Conservation (phyloP, 192 early-diverging fungal genomes). For the Coemansia sp. region DNA sequence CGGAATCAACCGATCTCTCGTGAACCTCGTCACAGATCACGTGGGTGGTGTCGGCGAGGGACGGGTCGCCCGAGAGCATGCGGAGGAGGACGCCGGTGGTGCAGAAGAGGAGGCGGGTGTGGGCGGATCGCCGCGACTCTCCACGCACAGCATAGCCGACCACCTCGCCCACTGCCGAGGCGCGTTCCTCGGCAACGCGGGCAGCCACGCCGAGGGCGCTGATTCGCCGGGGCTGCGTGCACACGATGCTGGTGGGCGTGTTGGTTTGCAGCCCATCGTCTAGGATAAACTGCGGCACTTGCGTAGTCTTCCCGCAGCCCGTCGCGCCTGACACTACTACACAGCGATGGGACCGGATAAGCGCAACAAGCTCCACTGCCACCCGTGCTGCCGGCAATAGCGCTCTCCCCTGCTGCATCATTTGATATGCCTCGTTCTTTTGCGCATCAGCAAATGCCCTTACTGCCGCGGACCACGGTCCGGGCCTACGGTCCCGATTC, state of each 20-base stretch:
- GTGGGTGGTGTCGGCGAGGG: constrained; percentile 24
- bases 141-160: constrained; percentile 68
- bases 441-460: constrained; percentile 13
- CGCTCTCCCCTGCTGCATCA: constrained; percentile 25
- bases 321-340: constrained; percentile 48
- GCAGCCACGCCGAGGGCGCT: constrained; percentile 65
- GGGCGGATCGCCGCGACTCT: constrained; percentile 53
- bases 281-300: constrained; percentile 86
- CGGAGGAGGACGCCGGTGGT: constrained; percentile 68
- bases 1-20: constrained; percentile 74
- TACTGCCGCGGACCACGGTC: constrained; percentile 12
- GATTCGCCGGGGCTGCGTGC: constrained; percentile 90
- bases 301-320: constrained; percentile 61
- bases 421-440: constrained; percentile 5
- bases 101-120: constrained; percentile 63
- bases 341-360: constrained; percentile 10
- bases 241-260: constrained; percentile 62
- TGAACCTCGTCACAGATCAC: constrained; percentile 90
- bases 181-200: constrained; percentile 61
- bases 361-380: not conserved
- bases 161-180: constrained; percentile 2
- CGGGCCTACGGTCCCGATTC: not conserved
- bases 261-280: constrained; percentile 59
- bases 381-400: constrained; percentile 19
- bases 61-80: constrained; percentile 38